Base-by-base conservation (phyloP, 108 stramenopile species). In the Nannochloropsis salina region DNA sequence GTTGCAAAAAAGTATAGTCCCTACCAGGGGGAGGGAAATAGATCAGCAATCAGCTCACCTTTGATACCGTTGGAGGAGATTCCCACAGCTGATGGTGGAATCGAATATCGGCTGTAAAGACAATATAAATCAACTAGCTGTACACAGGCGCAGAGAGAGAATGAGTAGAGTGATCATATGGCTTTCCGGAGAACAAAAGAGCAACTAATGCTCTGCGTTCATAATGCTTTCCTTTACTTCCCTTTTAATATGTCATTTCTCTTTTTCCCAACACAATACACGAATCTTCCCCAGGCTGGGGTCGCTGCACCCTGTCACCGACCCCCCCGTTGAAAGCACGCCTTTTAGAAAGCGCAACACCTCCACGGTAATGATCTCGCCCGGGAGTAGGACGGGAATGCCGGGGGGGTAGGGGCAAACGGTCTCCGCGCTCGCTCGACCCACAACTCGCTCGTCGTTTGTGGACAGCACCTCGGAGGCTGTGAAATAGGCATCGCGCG, bases 351-450 rank as follows among this genome's bases (percentile, higher is more conserved):
- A 74, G 9, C 80, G 83, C n/a, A 87, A 15, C 42, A 80, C 83
- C 80, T 84, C 83, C 80, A 42, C 51, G 1, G 88, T 88, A 12
- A 88, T 88, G 6, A 44, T n/a, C 84, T 88, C 87, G 44, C 88
- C 88, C 9, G 88, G 88, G 43, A 88, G 20, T 9, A 88, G 85
- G 20, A 87, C 82, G 41, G 88, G 88, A 82, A 88, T 88, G 20
- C 88, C 88, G 31, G 88, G 88, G n/a, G 88, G 88, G 81, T 88
- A 88, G 6, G 87, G 85, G 84, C 87, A 88, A 83, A 88, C 85
- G 43, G 88, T 88, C 82, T 88, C 88, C n/a, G 87, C 87, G 82
- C 87, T 86, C 85, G 84, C 85, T n/a, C 41, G 41, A 15, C 88
- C 88, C 81, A 88, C 44, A 74, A 74, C n/a, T 74, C 20, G n/a